These are phyloP conservation scores for Fusarium caatingaense DNA, from an alignment of 2,329 filamentous ascomycete species.

Conservation along the genomic window DNA sequence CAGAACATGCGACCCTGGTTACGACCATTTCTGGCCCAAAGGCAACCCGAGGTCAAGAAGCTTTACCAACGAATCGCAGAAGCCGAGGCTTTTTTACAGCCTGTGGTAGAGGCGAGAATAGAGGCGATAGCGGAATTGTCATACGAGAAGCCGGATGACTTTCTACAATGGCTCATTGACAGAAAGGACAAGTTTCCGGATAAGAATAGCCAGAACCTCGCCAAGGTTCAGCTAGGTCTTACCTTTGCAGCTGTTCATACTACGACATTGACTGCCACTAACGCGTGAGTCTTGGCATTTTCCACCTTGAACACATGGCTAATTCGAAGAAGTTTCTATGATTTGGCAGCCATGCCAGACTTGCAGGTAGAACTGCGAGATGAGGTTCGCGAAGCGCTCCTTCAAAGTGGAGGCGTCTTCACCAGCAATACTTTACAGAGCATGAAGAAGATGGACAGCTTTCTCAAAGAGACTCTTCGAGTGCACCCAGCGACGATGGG, in stretches of 20 bases:
- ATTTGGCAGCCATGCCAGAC: background rate
- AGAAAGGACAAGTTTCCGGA: background rate
- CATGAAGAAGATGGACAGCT: background rate
- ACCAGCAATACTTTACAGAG: background rate
- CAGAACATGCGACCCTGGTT: background rate
- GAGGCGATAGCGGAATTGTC: background rate
- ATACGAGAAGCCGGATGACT: background rate
- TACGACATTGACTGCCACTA: background rate
- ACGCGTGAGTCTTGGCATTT: background rate
- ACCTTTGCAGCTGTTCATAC: background rate
- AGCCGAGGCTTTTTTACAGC: background rate
- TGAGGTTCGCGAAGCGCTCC: background rate
- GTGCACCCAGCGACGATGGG: background rate
- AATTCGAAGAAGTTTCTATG: background rate
- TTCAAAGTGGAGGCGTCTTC: background rate
- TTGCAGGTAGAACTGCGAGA: background rate
- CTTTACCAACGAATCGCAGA: background rate
- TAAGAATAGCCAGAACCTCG: background rate
- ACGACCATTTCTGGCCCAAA: background rate
- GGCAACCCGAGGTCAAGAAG: background rate
- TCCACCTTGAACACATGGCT: background rate
- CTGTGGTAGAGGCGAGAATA: background rate
- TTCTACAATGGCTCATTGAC: background rate
- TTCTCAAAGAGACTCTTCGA: background rate
- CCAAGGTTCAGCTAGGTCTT: background rate